Base-by-base conservation (phyloP, 139 green algal species). In the Coelastrella sp. region DNA sequence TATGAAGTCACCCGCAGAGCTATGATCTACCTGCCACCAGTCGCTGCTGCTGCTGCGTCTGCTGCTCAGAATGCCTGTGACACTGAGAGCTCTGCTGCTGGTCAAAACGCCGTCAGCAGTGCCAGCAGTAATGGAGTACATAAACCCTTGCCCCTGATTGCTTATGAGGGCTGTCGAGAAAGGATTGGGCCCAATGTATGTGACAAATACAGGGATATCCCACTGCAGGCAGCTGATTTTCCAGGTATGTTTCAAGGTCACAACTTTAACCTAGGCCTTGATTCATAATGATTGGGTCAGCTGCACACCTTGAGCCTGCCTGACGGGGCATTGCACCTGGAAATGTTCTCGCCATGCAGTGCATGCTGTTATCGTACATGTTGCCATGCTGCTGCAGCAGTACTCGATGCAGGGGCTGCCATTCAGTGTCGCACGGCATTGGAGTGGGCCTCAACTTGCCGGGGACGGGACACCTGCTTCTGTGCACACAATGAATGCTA, bases 111-210 rank as follows among this genome's bases (percentile, higher is more conserved):
- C 11, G n/a, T 20, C 20, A 35, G 79, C 56, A 68, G 56, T n/a
- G 27, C 49, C 57, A n/a, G n/a, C n/a, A 74, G 74, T 59, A 59
- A 57, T 81, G 24, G 25, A 59, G 74, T 57, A 59, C 59, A 86
- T 76, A 14, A 63, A 20, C 84, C 68, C 15, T 57, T 88, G 84
- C 66, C 25, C 7, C 24, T 82, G 74, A 8, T 88, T 6, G 84
- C 84, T 7, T 68, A 88, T 58, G 84, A 82, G 19, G 84, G 84
- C 20, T 88, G 84, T 49, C 66, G 84, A 12, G 84, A 88, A n/a
- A 56, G 84, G 20, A 88, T 88, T 19, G 84, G 84, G 80, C 84
- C 84, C 1, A 88, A 88, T 80, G 20, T 81, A 14, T 88, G 84
- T 25, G 84, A 88, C 49, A 80, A 57, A 49, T 88, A 81, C 68